A percentile compares a stretch with the other conserved stretches of the same genome.
Conservation (phyloP, 805 yeast species). For the Sugiyamaella boreocaroliniensis region DNA sequence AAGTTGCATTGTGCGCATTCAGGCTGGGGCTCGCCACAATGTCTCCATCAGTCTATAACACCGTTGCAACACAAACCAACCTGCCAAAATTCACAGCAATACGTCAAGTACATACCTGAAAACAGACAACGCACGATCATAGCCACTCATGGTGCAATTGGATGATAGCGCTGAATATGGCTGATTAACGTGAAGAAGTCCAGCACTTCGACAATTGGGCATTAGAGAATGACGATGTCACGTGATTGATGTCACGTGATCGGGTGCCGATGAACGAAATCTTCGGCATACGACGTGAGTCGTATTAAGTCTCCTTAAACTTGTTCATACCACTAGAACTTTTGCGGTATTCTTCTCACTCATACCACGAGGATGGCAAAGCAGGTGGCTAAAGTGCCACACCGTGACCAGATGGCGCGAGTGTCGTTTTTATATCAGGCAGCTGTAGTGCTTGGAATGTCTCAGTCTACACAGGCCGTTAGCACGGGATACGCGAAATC, state of each 20-base stretch:
- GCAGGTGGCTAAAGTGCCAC: conserved; percentile 36
- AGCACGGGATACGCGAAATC: conserved; percentile 50
- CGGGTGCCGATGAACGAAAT: background rate
- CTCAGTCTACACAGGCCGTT: conserved; percentile 30
- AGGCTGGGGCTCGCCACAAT: too few relatives aligned
- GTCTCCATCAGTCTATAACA: too few relatives aligned
- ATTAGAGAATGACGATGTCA: background rate
- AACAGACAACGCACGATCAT: conserved; percentile 97
- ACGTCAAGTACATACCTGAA: conserved; percentile 61
- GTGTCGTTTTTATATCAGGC: conserved; percentile 32
- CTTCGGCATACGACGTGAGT: background rate
- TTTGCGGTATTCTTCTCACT: too few relatives aligned
- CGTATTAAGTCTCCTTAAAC: too few relatives aligned
- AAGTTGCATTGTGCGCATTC: too few relatives aligned
- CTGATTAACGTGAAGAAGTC: background rate
- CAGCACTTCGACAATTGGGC: background rate
- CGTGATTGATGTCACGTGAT: background rate
- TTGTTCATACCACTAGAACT: too few relatives aligned
- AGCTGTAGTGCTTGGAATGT: conserved; percentile 23
- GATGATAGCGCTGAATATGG: background rate
- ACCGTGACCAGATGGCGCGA: conserved; percentile 23
- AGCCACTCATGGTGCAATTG: conserved; percentile 72
- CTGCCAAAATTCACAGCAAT: too few relatives aligned
- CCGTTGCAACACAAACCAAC: too few relatives aligned
- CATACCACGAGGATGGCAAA: conserved; percentile 22